Evolutionary conservation across 208 protist species (phyloP), one percentile per base, ranked within the genome.

Genomic region (Trypanosoma conorhini): DNA sequence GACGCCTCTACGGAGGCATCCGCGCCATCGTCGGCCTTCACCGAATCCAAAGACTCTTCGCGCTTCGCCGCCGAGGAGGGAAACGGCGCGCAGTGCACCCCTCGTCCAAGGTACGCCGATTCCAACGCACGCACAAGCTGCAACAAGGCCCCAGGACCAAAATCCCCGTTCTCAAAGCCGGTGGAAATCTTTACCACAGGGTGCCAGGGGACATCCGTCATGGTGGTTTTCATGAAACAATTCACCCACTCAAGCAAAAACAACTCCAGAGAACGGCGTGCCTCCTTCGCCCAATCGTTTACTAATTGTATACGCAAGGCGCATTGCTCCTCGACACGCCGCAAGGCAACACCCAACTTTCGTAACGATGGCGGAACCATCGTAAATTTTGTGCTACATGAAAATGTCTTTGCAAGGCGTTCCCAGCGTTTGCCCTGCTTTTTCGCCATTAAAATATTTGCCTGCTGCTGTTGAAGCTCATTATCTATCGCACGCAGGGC

Each of bases 231-330:
- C 89, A 94, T 94, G 31, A 91, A 69, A 44, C 30, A 54, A 77
- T 94, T 94, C 52, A 90, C 83, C 89, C 89, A 94, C 51, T 74
- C 68, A 31, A 94, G 65, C 57, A 94, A 70, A 62, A 94, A 77
- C 46, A 71, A 56, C 66, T 89, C 81, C 33, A 92, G 69, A 46
- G 55, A 70, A 33, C 59, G 54, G 51, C 75, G 64, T n/a, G 48
- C 65, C 38, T 71, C 65, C 13, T 17, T 21, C 40, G 48, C 26
- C 62, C 51, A 38, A 54, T 72, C 52, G 7, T 59, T 5, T 48
- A 24, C 3, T 0, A 3, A 19, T 28, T n/a, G 15, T 24, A 8
- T 22, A 22, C 30, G 10, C 13, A 31, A 54, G 31, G 67, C 77
- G 38, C 83, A 72, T n/a, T 80, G 72, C 51, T 85, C 78, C 54